phyloP scores from a whole-genome alignment of 306 rosid genomes.

The Sphenostylis stenocarpa region DNA sequence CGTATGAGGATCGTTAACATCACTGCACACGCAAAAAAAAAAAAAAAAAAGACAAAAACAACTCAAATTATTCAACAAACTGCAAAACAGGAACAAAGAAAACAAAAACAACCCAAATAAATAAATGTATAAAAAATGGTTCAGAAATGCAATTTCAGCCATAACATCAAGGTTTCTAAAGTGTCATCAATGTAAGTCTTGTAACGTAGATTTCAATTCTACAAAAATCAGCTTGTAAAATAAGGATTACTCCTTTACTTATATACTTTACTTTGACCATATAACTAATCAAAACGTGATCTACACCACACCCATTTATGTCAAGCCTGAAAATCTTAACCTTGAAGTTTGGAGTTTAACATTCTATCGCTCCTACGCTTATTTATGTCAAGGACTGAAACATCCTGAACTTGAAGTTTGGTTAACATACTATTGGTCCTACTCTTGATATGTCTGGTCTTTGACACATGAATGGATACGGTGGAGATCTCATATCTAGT shows the following conservation, averaged over 20 bases:
- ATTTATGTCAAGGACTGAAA: neutral
- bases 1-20: slow-evolving; percentile 84
- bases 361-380: too few species aligned
- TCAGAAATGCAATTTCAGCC: neutral
- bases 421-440: too few species aligned
- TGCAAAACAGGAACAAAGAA: neutral
- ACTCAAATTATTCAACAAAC: neutral
- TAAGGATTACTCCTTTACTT: too few species aligned
- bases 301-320: neutral
- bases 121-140: neutral
- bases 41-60: neutral
- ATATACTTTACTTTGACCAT: too few species aligned
- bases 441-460: too few species aligned
- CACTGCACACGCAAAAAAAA: slow-evolving; percentile 51
- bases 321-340: neutral
- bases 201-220: neutral
- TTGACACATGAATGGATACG: too few species aligned
- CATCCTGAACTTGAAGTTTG: neutral
- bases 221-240: neutral
- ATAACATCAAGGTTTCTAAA: neutral
- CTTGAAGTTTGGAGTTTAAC: too few species aligned
- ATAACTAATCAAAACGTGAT: neutral
- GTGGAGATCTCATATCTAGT: too few species aligned
- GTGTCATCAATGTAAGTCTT: neutral
- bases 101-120: neutral